These are phyloP conservation scores for Aulographum hederae DNA, from an alignment of 2,329 filamentous ascomycete species.

Conservation along the genomic window DNA sequence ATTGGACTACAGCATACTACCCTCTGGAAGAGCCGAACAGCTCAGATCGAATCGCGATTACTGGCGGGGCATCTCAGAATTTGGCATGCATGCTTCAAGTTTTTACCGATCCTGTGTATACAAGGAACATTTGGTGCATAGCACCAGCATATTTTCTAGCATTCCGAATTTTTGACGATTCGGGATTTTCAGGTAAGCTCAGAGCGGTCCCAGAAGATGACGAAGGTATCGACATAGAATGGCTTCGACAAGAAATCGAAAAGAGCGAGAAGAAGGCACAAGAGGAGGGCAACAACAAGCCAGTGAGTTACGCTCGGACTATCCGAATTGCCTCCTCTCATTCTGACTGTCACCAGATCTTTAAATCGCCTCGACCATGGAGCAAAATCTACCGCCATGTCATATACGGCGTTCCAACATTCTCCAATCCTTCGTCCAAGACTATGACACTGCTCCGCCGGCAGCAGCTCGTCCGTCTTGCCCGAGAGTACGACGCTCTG, in stretches of 20 bases:
- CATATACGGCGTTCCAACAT: constrained; percentile 77
- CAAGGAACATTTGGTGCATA: constrained; percentile 60
- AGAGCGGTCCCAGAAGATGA: constrained; percentile 58
- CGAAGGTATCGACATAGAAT: constrained; percentile 54
- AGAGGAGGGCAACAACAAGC: constrained; percentile 6
- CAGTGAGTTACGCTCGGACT: neutral
- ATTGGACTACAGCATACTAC: constrained; percentile 53
- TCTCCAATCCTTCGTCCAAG: constrained; percentile 72
- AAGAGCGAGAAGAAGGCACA: constrained; percentile 25
- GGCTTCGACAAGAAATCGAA: constrained; percentile 32
- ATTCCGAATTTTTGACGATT: constrained; percentile 69
- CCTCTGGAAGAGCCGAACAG: neutral
- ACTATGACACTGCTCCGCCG: constrained; percentile 58
- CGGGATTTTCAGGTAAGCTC: constrained; percentile 50
- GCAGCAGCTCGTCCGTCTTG: constrained; percentile 52
- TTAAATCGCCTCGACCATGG: neutral
- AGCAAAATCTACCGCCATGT: constrained; percentile 49
- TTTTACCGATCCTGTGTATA: constrained; percentile 63
- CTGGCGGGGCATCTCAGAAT: constrained; percentile 72
- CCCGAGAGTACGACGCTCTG: constrained; percentile 64
- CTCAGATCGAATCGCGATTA: constrained; percentile 55
- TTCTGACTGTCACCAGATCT: too few species aligned
- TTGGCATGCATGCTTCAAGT: constrained; percentile 59
- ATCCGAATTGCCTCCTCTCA: too few species aligned
- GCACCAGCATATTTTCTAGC: constrained; percentile 73